Base-by-base conservation (phyloP, 1,139 yeast genomes). In the Pichia sp. region DNA sequence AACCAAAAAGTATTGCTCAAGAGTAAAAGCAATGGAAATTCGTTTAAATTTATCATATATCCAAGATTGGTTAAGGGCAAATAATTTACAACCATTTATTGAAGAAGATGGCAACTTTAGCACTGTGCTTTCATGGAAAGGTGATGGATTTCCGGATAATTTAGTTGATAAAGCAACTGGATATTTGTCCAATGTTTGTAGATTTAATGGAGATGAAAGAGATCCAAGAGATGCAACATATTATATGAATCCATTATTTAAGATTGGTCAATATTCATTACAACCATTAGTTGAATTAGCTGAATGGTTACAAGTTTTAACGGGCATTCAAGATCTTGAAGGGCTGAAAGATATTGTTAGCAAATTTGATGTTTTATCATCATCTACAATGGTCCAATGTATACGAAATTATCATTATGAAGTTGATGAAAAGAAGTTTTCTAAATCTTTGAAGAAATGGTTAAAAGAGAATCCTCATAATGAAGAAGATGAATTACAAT, bases 61-160 rank as follows among this genome's bases (percentile, higher is more conserved):
- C 44, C 97, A 92, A 64, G 97, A 92, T 61, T 92, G 98, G 98
- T 76, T 92, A 34, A 76, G 95, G 52, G 74, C 85, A 4, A 92
- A 87, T 61, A 85, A 87, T 64, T 74, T 73, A 60, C 72, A 73
- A 54, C 84, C 79, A 18, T 59, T 55, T 43, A 70, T 67, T 62
- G 74, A 68, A 39, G 74, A 74, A 1, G 75, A 70, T 44, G 59
- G 67, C 50, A 42, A 66, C 57, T 57, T 66, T 58, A 26, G 42
- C 3, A 51, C 53, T 3, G 47, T 49, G 32, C 30, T 46, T 15
- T 35, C 46, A n/a, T 53, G 55, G 55, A 64, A 64, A 53, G 59
- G 58, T 43, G 63, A 39, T 53, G 59, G 46, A 48, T 78, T 61
- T 51, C 79, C 77, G 4, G 73, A 68, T 56, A 78, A 68, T 18